Percentiles rank a stretch among this genome's conserved stretches.
Conservation (phyloP, 2,329 filamentous ascomycete species). For the Botrytis squamosa region DNA sequence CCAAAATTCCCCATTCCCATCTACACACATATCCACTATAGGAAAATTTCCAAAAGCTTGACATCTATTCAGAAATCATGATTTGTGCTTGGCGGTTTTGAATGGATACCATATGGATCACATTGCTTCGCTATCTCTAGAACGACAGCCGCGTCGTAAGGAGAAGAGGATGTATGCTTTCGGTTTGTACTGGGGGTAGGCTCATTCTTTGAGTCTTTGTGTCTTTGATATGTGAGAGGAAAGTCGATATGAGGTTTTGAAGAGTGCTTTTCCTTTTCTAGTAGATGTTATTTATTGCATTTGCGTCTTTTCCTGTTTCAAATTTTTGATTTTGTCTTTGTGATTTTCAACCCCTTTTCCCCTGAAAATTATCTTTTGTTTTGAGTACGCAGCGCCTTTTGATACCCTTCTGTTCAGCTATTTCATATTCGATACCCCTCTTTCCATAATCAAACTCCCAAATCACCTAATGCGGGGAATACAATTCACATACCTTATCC, state of each 20-base stretch:
- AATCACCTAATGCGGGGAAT: background rate
- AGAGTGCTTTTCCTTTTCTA: background rate
- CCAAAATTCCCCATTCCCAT: background rate
- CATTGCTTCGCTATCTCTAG: background rate
- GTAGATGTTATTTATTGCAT: background rate
- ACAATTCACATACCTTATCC: background rate
- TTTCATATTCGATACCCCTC: background rate
- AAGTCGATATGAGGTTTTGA: background rate
- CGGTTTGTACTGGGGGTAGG: background rate
- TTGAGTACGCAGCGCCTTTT: background rate
- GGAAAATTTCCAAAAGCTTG: conserved; percentile 3
- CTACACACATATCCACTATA: background rate
- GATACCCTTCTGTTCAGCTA: background rate
- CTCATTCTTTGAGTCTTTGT: background rate
- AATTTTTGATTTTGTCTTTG: no score
- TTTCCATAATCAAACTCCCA: background rate
- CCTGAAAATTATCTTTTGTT: background rate
- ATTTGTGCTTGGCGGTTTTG: background rate
- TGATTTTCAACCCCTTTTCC: background rate
- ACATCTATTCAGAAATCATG: background rate
- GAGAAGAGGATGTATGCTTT: background rate
- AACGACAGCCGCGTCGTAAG: background rate
- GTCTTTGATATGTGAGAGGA: background rate
- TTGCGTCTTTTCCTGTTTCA: background rate
- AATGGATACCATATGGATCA: background rate